Conservation (phyloP, 2,329 filamentous ascomycete genomes). For the Periglandula ipomoeae region DNA sequence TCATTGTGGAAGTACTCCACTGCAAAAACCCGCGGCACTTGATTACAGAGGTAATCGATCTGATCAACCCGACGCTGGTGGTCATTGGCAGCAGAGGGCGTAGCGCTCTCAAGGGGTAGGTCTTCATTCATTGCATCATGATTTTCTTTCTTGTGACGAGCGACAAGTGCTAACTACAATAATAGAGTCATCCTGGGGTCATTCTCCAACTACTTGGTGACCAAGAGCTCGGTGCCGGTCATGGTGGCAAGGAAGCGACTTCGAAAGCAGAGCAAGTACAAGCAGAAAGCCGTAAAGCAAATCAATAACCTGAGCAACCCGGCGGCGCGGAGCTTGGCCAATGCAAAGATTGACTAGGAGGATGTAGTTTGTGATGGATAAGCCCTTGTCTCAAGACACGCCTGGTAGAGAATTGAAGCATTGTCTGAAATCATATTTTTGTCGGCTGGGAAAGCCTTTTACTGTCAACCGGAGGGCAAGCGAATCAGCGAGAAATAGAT, state of each 20-base stretch:
- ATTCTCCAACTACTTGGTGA: slow-evolving; percentile 95
- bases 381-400: neutral
- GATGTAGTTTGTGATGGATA: neutral
- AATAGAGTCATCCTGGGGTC: slow-evolving; percentile 82
- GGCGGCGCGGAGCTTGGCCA: slow-evolving; percentile 54
- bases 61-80: slow-evolving; percentile 82
- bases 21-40: slow-evolving; percentile 97
- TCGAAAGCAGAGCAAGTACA: slow-evolving; percentile 77
- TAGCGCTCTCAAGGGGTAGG: slow-evolving; percentile 86
- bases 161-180: slow-evolving; percentile 26
- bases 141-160: neutral
- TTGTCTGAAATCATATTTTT: neutral
- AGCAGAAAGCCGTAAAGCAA: slow-evolving; percentile 56
- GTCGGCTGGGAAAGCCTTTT: neutral
- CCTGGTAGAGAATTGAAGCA: neutral
- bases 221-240: slow-evolving; percentile 91
- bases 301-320: slow-evolving; percentile 76
- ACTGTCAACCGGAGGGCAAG: neutral
- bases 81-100: slow-evolving; percentile 87
- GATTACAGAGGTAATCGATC: slow-evolving; percentile 95
- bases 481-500: neutral
- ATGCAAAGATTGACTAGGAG: slow-evolving; percentile 64
- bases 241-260: slow-evolving; percentile 95
- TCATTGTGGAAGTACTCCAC: slow-evolving; percentile 93
- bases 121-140: slow-evolving; percentile 8